These are phyloP conservation scores for Brassica balearica DNA, from an alignment of 441 rosid species.

Conservation along the genomic window DNA sequence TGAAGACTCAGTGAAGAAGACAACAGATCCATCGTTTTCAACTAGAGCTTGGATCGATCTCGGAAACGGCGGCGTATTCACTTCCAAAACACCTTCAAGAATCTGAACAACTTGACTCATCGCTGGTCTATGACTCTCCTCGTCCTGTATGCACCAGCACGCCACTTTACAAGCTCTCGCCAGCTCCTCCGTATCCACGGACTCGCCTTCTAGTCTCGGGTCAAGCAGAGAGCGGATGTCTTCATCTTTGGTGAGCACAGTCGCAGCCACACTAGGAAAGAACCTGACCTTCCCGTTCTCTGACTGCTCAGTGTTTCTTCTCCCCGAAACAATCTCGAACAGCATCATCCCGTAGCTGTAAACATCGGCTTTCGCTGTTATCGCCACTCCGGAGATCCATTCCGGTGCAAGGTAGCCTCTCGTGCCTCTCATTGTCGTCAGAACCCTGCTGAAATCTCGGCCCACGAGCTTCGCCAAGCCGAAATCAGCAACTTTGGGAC, in stretches of 20 bases:
- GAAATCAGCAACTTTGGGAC: slow-evolving; percentile 82
- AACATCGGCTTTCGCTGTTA: slow-evolving; percentile 78
- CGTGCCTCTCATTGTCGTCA: slow-evolving; percentile 81
- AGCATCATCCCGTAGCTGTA: slow-evolving; percentile 94
- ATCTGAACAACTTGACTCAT: slow-evolving; percentile 89
- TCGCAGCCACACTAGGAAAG: slow-evolving; percentile 66
- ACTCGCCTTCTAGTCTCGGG: slow-evolving; percentile 50
- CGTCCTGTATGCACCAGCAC: slow-evolving; percentile 84
- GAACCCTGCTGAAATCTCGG: slow-evolving; percentile 77
- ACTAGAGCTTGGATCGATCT: slow-evolving; percentile 59
- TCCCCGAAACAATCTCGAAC: slow-evolving; percentile 72
- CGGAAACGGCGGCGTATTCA: slow-evolving; percentile 60
- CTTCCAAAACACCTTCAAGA: slow-evolving; percentile 71
- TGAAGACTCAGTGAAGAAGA: slow-evolving; percentile 65
- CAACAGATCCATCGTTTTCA: slow-evolving; percentile 49
- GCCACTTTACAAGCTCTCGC: slow-evolving; percentile 63
- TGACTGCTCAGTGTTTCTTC: slow-evolving; percentile 64
- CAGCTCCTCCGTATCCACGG: slow-evolving; percentile 58
- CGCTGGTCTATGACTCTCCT: slow-evolving; percentile 63
- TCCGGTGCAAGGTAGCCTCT: slow-evolving; percentile 86
- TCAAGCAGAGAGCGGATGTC: slow-evolving; percentile 59
- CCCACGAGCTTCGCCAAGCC: slow-evolving; percentile 86
- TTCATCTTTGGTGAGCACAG: slow-evolving; percentile 50
- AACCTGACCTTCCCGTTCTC: slow-evolving; percentile 54
- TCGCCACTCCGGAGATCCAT: slow-evolving; percentile 82